phyloP scores from a whole-genome alignment of 257 asterid genomes.

The Nicotiana obtusifolia region DNA sequence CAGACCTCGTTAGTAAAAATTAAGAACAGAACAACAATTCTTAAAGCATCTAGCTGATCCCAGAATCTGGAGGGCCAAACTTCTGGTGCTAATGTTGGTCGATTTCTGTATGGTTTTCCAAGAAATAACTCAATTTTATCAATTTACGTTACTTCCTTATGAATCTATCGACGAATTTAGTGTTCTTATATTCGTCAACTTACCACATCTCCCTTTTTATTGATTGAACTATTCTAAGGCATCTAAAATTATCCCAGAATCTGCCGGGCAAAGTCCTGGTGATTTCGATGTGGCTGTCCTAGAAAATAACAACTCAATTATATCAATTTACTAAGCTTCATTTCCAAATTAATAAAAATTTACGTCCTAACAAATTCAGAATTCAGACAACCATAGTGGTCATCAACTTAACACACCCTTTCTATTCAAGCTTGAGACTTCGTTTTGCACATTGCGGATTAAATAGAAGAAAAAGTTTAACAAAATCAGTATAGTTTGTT shows the following conservation, averaged over 20 bases:
- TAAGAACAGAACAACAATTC: background rate
- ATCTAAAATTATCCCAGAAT: background rate
- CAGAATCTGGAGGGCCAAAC: background rate
- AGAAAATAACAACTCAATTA: background rate
- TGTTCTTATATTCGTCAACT: background rate
- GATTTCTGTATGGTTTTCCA: background rate
- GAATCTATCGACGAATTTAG: too few relatives aligned
- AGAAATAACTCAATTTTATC: too few relatives aligned
- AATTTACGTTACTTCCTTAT: background rate
- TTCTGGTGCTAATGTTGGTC: background rate
- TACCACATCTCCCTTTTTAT: background rate
- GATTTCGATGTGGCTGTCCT: background rate
- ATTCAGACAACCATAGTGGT: background rate
- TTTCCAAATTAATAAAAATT: background rate
- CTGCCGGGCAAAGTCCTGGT: background rate
- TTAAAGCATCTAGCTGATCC: background rate
- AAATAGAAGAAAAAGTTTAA: background rate
- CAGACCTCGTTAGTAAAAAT: background rate
- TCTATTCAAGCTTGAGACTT: background rate
- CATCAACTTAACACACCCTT: background rate
- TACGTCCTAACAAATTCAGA: background rate
- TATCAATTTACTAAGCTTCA: background rate
- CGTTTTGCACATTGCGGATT: background rate
- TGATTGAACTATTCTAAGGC: background rate
- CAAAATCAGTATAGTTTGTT: background rate